Conservation (phyloP, 2,329 filamentous ascomycete genomes). For the Fusarium sp. region DNA sequence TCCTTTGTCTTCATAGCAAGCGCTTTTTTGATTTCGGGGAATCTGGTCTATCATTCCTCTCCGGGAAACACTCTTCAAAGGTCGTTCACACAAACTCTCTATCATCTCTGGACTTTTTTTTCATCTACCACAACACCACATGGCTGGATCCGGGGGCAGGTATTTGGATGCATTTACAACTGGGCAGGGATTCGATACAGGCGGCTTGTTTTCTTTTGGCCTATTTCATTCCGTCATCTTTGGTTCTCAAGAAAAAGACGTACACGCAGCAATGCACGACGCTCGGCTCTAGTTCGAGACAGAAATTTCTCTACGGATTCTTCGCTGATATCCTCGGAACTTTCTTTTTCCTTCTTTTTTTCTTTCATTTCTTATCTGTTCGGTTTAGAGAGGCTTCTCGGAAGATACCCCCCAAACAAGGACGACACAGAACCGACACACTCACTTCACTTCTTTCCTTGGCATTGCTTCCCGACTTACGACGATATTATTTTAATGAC, state of each 20-base stretch:
- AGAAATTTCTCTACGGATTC: constrained; percentile 59
- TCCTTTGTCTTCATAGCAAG: constrained; percentile 61
- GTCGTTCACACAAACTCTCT: constrained; percentile 46
- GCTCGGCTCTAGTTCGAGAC: constrained; percentile 63
- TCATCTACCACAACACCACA: constrained; percentile 59
- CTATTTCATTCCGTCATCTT: constrained; percentile 49
- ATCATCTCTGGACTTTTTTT: constrained; percentile 58
- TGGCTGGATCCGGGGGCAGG: constrained; percentile 67
- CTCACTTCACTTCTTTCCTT: constrained; percentile 56
- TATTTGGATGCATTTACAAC: constrained; percentile 67
- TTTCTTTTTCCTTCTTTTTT: constrained; percentile 41
- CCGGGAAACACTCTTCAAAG: constrained; percentile 53
- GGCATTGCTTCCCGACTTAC: constrained; percentile 58
- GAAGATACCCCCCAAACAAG: constrained; percentile 39
- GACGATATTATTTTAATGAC: constrained; percentile 56
- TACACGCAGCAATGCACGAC: constrained; percentile 74
- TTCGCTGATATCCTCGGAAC: constrained; percentile 49
- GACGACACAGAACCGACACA: constrained; percentile 43
- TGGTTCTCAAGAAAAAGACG: constrained; percentile 64
- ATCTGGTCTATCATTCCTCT: constrained; percentile 53
- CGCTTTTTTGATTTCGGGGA: constrained; percentile 52
- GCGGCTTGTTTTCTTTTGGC: constrained; percentile 57
- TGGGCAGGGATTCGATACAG: constrained; percentile 62
- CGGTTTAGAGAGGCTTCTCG: constrained; percentile 48
- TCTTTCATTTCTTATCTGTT: constrained; percentile 38